Evolutionary conservation across 2,329 filamentous ascomycete species (phyloP).

Genomic region (Acephala macrosclerotiorum): DNA sequence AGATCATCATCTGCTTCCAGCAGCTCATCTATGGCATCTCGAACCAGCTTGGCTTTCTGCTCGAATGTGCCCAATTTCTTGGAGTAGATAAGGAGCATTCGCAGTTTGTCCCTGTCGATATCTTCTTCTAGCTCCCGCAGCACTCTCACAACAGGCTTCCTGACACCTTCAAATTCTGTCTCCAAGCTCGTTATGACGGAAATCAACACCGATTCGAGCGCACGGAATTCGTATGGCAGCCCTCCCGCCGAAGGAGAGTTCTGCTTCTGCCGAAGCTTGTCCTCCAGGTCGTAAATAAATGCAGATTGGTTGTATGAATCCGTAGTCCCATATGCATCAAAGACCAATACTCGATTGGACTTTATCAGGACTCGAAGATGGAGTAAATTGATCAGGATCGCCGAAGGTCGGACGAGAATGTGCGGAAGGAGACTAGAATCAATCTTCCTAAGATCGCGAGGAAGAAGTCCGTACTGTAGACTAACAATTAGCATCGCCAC

Average conservation of each 20-base stretch:
- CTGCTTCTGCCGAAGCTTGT: conserved; percentile 85
- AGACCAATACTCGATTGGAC: conserved; percentile 90
- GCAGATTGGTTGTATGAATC: conserved; percentile 95
- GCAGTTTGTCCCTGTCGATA: conserved; percentile 92
- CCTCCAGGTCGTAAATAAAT: conserved; percentile 97
- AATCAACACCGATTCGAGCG: conserved; percentile 92
- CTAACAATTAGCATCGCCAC: conserved; percentile 33
- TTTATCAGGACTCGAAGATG: conserved; percentile 97
- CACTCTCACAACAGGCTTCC: conserved; percentile 89
- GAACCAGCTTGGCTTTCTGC: conserved; percentile 92
- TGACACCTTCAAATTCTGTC: conserved; percentile 91
- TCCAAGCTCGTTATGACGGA: conserved; percentile 92
- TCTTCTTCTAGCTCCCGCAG: conserved; percentile 93
- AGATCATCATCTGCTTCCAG: conserved; percentile 96
- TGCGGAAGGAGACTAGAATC: conserved; percentile 95
- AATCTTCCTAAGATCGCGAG: conserved; percentile 95
- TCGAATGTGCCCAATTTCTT: conserved; percentile 97
- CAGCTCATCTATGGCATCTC: conserved; percentile 93
- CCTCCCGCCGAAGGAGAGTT: conserved; percentile 62
- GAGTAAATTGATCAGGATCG: conserved; percentile 94
- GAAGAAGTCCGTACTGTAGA: conserved; percentile 84
- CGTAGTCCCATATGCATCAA: conserved; percentile 94
- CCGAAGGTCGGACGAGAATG: conserved; percentile 90
- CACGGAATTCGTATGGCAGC: conserved; percentile 94
- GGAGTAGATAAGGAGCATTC: conserved; percentile 89